Evolutionary conservation across 805 yeast species (phyloP).

Genomic region (Myxozyma sirexii): DNA sequence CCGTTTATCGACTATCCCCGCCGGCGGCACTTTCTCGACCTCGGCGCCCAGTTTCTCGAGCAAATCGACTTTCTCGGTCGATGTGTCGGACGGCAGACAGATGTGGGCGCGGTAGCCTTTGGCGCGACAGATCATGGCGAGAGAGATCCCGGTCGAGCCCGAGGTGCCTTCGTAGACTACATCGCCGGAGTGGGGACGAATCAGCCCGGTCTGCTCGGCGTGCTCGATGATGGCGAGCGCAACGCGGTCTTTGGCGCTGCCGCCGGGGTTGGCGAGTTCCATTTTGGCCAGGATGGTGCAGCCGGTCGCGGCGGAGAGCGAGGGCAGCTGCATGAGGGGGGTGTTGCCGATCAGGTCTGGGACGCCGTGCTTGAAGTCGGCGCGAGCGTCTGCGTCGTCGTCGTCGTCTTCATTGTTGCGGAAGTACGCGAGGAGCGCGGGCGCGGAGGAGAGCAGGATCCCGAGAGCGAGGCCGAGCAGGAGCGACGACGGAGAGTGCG

Average conservation of each 20-base stretch:
- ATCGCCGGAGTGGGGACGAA: conserved; percentile 66
- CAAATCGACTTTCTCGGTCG: conserved; percentile 75
- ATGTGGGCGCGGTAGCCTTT: conserved; percentile 89
- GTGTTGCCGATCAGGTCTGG: conserved; percentile 88
- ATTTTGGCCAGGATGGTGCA: conserved; percentile 84
- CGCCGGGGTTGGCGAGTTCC: conserved; percentile 88
- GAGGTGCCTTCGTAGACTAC: conserved; percentile 91
- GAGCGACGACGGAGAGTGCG: neutral
- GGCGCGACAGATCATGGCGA: conserved; percentile 87
- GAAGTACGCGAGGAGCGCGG: neutral
- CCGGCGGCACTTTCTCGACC: conserved; percentile 86
- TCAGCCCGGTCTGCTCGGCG: conserved; percentile 61
- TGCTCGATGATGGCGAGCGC: conserved; percentile 79
- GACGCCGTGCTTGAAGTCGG: conserved; percentile 51
- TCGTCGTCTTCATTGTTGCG: neutral
- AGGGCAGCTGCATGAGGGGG: conserved; percentile 72
- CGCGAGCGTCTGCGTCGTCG: no score
- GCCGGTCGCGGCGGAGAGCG: conserved; percentile 72
- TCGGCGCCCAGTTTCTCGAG: conserved; percentile 76
- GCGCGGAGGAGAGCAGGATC: neutral
- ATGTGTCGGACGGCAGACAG: conserved; percentile 93
- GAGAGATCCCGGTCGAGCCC: conserved; percentile 94
- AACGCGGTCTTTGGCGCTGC: conserved; percentile 93
- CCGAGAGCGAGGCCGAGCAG: neutral
- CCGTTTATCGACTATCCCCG: conserved; percentile 88